phyloP scores from a whole-genome alignment of 805 yeast species.

The Candida montana region DNA sequence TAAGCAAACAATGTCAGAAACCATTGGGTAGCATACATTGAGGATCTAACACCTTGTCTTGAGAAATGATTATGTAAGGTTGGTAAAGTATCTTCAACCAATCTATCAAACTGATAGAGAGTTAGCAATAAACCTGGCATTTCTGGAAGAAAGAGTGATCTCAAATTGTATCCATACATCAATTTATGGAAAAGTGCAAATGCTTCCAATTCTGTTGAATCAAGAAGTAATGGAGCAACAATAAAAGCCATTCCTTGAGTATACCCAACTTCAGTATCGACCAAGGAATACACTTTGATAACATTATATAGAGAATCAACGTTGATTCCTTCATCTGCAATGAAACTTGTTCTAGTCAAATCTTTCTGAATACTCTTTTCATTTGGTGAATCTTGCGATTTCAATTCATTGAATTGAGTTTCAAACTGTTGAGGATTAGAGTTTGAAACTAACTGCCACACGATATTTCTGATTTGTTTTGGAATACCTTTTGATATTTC shows the following conservation, averaged over 20 bases:
- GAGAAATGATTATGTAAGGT: constrained; percentile 65
- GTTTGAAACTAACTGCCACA: constrained; percentile 86
- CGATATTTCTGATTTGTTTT: constrained; percentile 73
- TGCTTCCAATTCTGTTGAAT: constrained; percentile 78
- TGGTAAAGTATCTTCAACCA: constrained; percentile 75
- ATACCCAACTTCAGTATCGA: constrained; percentile 92
- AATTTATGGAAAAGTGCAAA: constrained; percentile 74
- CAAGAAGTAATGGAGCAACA: constrained; percentile 76
- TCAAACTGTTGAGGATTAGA: constrained; percentile 54
- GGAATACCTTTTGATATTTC: constrained; percentile 80
- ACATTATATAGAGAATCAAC: constrained; percentile 68
- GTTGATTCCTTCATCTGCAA: constrained; percentile 45
- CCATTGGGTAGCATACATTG: constrained; percentile 99
- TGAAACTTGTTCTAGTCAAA: constrained; percentile 78
- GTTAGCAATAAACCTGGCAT: constrained; percentile 90
- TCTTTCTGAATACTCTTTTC: constrained; percentile 79
- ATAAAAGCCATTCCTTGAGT: constrained; percentile 98
- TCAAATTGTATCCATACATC: constrained; percentile 80
- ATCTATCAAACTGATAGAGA: constrained; percentile 85
- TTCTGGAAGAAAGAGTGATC: constrained; percentile 74
- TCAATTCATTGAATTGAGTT: constrained; percentile 28
- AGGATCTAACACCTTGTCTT: constrained; percentile 82
- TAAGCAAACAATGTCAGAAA: constrained; percentile 92
- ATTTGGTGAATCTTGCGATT: constrained; percentile 56
- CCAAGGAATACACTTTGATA: constrained; percentile 76